phyloP scores from a whole-genome alignment of 768 basidiomycete genomes.

The Hygrocybe coccinea region DNA sequence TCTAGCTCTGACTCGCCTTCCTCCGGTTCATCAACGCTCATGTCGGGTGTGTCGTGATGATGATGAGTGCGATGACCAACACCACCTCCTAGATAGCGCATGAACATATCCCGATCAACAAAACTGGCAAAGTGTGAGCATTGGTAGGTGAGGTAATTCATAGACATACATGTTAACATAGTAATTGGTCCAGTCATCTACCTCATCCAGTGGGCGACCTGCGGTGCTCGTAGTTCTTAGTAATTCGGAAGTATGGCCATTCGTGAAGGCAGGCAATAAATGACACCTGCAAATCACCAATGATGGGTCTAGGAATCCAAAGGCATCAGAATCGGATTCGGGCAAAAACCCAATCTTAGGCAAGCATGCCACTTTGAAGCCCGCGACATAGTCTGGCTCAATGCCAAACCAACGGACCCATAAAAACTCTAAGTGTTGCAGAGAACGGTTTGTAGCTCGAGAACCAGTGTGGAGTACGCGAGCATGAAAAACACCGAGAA shows the following conservation, averaged over 20 bases:
- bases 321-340: constrained; percentile 24
- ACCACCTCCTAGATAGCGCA: constrained; percentile 21
- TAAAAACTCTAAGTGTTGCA: constrained; percentile 16
- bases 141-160: neutral
- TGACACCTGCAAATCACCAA: constrained; percentile 37
- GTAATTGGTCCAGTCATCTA: constrained; percentile 30
- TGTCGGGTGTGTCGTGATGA: neutral
- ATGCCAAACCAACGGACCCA: constrained; percentile 10
- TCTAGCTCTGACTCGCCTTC: neutral
- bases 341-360: constrained; percentile 29
- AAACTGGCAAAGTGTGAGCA: constrained; percentile 12
- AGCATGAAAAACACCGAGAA: constrained; percentile 16
- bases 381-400: neutral
- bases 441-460: constrained; percentile 9
- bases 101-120: constrained; percentile 27
- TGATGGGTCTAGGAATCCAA: constrained; percentile 45
- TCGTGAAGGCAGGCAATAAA: constrained; percentile 37
- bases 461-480: constrained; percentile 5
- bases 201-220: neutral
- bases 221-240: neutral
- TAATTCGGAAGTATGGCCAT: constrained; percentile 15
- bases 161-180: constrained; percentile 35
- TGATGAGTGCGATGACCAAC: constrained; percentile 20
- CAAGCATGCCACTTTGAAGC: neutral
- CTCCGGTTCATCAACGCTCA: neutral